Evolutionary conservation across 2,329 filamentous ascomycete species (phyloP).

Genomic region (Zymoseptoria tritici): DNA sequence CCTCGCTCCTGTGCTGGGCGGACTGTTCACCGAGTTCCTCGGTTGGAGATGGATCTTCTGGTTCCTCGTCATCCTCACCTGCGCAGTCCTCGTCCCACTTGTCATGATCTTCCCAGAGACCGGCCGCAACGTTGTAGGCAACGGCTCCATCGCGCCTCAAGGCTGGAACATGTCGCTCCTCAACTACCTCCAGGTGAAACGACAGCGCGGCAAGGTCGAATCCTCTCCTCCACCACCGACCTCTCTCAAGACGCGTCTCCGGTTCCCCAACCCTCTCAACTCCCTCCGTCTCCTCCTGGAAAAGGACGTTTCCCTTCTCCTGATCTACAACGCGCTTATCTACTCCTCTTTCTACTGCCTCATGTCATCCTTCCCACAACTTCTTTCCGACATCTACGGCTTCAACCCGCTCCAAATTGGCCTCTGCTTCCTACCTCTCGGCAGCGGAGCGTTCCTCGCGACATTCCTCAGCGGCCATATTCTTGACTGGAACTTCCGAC

Average conservation of each 20-base stretch:
- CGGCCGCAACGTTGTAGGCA: slow-evolving; percentile 34
- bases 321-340: slow-evolving; percentile 20
- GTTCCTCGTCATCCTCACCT: slow-evolving; percentile 36
- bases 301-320: slow-evolving; percentile 17
- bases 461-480: slow-evolving; percentile 44
- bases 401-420: slow-evolving; percentile 24
- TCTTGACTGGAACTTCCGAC: slow-evolving; percentile 66
- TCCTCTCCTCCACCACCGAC: slow-evolving; percentile 17
- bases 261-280: slow-evolving; percentile 39
- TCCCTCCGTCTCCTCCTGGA: slow-evolving; percentile 34
- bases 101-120: slow-evolving; percentile 31
- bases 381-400: slow-evolving; percentile 31
- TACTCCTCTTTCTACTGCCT: slow-evolving; percentile 44
- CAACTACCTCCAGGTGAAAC: slow-evolving; percentile 18
- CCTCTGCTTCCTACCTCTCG: slow-evolving; percentile 27
- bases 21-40: slow-evolving; percentile 28
- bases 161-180: slow-evolving; percentile 26
- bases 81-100: slow-evolving; percentile 23
- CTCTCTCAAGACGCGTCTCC: slow-evolving; percentile 27
- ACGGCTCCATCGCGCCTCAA: slow-evolving; percentile 27
- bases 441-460: slow-evolving; percentile 31
- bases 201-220: slow-evolving; percentile 1
- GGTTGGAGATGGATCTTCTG: slow-evolving; percentile 35
- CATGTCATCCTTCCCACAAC: slow-evolving; percentile 39
- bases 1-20: slow-evolving; percentile 24